Base-by-base conservation (phyloP, 2,329 filamentous ascomycete genomes). In the Calycina marina region DNA sequence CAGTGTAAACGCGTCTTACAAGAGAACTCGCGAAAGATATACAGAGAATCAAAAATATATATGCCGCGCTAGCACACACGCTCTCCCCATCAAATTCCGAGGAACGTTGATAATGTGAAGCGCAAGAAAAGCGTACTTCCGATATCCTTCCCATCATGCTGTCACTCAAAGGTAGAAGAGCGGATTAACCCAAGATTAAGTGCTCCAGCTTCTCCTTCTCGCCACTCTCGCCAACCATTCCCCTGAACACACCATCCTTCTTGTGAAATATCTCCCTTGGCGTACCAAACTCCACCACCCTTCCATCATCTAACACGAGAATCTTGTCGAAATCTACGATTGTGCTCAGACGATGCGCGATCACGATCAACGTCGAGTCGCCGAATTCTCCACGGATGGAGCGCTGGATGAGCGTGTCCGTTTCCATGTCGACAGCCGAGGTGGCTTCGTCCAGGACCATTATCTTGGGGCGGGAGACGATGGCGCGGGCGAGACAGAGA, bases 361-460 rank as follows among this genome's bases (percentile, higher is more conserved):
- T 84, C 12, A 83, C 77, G 12, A 85, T 55, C 16, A 84, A 57
- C 1, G 78, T 83, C 25, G 67, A 69, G 39, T 70, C 70, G 0
- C 63, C 69, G 41, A 83, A 83, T 50, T 82, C 76, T 46, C 78
- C 71, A 14, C 77, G 65, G 43, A 85, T 83, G 31, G 65, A 72
- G 4, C 73, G 66, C 56, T 85, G 79, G 46, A 85, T 85, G 15
- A 82, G 63, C 1, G 65, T 59, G 49, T 86, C 80, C 0, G 80
- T 85, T 25, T 66, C 61, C 74, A 83, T 82, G 52, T 85, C 80
- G 2, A 86, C 78, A 0, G 80, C 78, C 3, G 70, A 77, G 0
- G 81, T 88, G 1, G 81, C 80, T 56, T 86, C 80, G 50, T 88
- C 80, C 1, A 86, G 65, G 2, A 86, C 72, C 69, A 88, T 78